Evolutionary conservation across 441 rosid genomes (phyloP), one percentile per base, ranked within the genome.

Genomic region (Erysimum cheiri): DNA sequence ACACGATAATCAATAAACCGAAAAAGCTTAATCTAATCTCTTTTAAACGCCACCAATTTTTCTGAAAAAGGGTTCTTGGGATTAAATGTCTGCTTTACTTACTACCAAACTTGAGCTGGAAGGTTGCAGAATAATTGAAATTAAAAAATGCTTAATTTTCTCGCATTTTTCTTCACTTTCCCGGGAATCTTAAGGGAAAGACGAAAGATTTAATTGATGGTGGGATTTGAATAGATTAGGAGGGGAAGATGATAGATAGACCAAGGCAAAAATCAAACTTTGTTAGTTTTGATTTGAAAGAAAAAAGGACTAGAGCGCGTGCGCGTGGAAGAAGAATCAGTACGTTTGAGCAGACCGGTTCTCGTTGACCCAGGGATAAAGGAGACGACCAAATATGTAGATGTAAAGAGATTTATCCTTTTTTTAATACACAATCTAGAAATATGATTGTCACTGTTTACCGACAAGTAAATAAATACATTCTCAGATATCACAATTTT

Each of bases 21-120:
- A 22, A 31, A 60, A 41, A 33, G 32, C 56, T 54, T 54, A 24
- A 33, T 46, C 64, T 54, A 24, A 33, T 46, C 64, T 36, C 70
- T 55, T 14, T 14, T 2, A 47, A 19, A 22, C 24, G 24, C 24
- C 10, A 29, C 65, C 47, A 47, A 58, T 22, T 0, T 56, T 22
- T 5, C 9, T 6, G 2, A 13, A 15, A 43, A 2, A 4, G 3
- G 1, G 2, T n/a, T 56, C 31, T 28, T 6, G 24, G 60, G 60
- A 53, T 50, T 55, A 35, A 58, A 31, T 67, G 64, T 37, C 40
- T 52, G 58, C 50, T 60, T 46, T 24, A 28, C 69, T 36, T 10
- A 24, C 68, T 9, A 68, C 64, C 69, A 61, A 74, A 67, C 41
- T 74, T 61, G 72, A 68, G 73, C 68, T 66, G 72, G 55, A 72